A percentile compares a stretch with the other conserved stretches of the same genome.
These are phyloP conservation scores for Quillaja saponaria DNA, from an alignment of 306 rosid species.

Conservation along the genomic window DNA sequence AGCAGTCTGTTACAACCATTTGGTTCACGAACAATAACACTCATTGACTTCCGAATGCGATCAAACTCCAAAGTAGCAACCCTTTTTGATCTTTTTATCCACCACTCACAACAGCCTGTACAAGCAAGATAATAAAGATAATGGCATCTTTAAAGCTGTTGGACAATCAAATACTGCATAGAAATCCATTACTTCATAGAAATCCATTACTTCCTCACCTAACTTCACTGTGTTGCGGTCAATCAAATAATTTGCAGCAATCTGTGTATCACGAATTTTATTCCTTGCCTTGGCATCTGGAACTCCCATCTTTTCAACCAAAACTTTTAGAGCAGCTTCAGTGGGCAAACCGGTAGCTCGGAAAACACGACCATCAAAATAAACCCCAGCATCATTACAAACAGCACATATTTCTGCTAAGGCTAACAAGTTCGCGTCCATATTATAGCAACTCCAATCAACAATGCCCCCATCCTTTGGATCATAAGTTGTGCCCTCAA, in stretches of 20 bases:
- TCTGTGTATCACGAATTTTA: slow-evolving; percentile 52
- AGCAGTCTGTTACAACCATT: slow-evolving; percentile 69
- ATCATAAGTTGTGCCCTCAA: slow-evolving; percentile 86
- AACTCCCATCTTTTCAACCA: slow-evolving; percentile 88
- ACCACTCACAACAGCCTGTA: slow-evolving; percentile 83
- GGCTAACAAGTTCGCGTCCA: slow-evolving; percentile 82
- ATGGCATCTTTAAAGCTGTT: slow-evolving; percentile 19
- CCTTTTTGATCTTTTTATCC: slow-evolving; percentile 70
- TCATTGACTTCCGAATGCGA: slow-evolving; percentile 87
- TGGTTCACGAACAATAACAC: slow-evolving; percentile 74
- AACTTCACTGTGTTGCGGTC: slow-evolving; percentile 50
- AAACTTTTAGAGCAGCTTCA: slow-evolving; percentile 89
- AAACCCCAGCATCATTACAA: slow-evolving; percentile 86
- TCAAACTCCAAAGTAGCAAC: slow-evolving; percentile 90
- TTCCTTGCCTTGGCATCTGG: slow-evolving; percentile 63
- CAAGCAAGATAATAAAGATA: slow-evolving; percentile 24
- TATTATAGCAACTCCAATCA: slow-evolving; percentile 83
- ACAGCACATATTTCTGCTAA: slow-evolving; percentile 81
- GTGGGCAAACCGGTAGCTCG: slow-evolving; percentile 86
- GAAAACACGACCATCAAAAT: slow-evolving; percentile 68
- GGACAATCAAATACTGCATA: slow-evolving; percentile 21
- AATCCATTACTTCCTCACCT: slow-evolving; percentile 44
- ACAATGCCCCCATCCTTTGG: slow-evolving; percentile 81
- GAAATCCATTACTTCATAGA: slow-evolving; percentile 22
- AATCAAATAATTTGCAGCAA: slow-evolving; percentile 50